Base-by-base conservation (phyloP, 2,329 filamentous ascomycete genomes). In the Colletotrichum sansevieriae region DNA sequence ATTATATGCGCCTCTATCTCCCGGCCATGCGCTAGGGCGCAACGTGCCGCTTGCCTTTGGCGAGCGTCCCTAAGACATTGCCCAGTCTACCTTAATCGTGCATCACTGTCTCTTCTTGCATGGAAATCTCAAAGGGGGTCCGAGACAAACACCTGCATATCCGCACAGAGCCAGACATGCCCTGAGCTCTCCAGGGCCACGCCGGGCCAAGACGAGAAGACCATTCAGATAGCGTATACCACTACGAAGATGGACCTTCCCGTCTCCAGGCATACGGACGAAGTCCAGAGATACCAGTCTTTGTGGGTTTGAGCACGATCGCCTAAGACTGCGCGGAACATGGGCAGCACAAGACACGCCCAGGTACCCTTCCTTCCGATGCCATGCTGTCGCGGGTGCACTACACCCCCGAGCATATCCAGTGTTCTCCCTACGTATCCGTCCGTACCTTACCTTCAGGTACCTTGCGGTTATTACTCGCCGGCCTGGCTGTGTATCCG, bases 31-130 rank as follows among this genome's bases (percentile, higher is more conserved):
- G 65, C 65, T 49, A 68, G 61, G 54, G 65, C 61, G 61, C 61
- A 60, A 68, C 54, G 65, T 68, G 65, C 61, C 65, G 55, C 33
- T 35, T 59, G 54, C 43, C 59, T 67, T n/a, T 67, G 18, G 33
- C 37, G 35, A 57, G 29, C 57, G 39, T 43, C 43, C 33, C 51
- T 57, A 51, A 63, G 64, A 67, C 59, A 57, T 47, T 65, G 39
- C 49, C 47, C 57, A 46, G 56, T 43, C 56, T 44, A 65, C 46
- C 46, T 51, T 60, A 52, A 60, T 52, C 62, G 46, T 61, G 54
- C 54, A 57, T 57, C 54, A n/a, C 37, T 57, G 63, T 65, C 56
- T 65, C 56, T 52, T 13, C 49, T 44, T 41, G 63, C 20, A 46
- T 61, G 39, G 37, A 54, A 52, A 61, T 37, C 47, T 54, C 37